Conservation (phyloP, 108 stramenopile species). For the Epithemia pelagica region DNA sequence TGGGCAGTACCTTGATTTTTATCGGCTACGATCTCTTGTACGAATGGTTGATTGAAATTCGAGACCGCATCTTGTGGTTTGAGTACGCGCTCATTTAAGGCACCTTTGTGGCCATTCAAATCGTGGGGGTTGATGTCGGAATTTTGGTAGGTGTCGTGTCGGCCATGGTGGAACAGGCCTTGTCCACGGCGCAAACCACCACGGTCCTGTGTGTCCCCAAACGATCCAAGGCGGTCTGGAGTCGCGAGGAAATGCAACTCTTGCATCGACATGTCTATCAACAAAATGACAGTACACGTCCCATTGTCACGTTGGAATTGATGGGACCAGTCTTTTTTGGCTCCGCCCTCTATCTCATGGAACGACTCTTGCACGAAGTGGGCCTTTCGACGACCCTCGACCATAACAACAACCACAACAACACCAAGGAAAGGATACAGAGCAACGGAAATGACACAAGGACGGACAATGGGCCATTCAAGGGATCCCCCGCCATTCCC, state of each 20-base stretch:
- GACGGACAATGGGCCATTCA: no score
- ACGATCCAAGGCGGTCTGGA: slow-evolving; percentile 71
- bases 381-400: slow-evolving; percentile 23
- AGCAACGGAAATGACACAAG: no score
- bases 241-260: slow-evolving; percentile 50
- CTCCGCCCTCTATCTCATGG: slow-evolving; percentile 49
- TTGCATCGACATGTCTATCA: slow-evolving; percentile 62
- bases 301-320: slow-evolving; percentile 65
- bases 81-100: slow-evolving; percentile 76
- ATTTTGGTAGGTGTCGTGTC: slow-evolving; percentile 67
- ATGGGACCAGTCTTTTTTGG: slow-evolving; percentile 80
- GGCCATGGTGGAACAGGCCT: slow-evolving; percentile 69
- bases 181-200: slow-evolving; percentile 57
- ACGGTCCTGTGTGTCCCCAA: slow-evolving; percentile 44
- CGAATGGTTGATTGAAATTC: slow-evolving; percentile 89
- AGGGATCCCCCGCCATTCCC: neutral
- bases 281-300: slow-evolving; percentile 26
- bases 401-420: slow-evolving; percentile 19
- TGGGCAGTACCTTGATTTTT: slow-evolving; percentile 88
- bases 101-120: slow-evolving; percentile 84
- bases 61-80: slow-evolving; percentile 63
- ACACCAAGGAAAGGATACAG: neutral
- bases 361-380: slow-evolving; percentile 48
- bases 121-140: slow-evolving; percentile 82
- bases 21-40: slow-evolving; percentile 88